A percentile compares a stretch with the other conserved stretches of the same genome.
These are phyloP conservation scores for Ceratonia siliqua DNA, from an alignment of 306 rosid genomes.

Conservation along the genomic window DNA sequence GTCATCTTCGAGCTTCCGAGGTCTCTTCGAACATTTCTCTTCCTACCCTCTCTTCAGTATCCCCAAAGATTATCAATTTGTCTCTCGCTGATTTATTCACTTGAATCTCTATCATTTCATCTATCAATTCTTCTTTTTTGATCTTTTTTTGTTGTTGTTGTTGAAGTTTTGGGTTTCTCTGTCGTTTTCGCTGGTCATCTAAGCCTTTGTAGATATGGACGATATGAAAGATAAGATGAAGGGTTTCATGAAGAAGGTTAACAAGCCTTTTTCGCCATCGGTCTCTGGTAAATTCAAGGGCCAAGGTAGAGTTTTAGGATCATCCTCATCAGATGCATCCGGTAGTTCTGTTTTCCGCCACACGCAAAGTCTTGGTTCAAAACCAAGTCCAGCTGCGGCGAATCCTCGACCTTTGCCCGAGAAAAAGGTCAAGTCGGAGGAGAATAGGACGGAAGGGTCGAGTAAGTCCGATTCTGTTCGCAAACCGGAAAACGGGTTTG, in stretches of 20 bases:
- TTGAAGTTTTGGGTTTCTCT: not conserved
- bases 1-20: too few relatives aligned
- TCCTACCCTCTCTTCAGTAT: not conserved
- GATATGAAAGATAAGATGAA: conserved; percentile 88
- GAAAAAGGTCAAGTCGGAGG: conserved; percentile 25
- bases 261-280: conserved; percentile 58
- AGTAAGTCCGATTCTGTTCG: conserved; percentile 35
- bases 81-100: not conserved
- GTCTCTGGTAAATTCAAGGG: conserved; percentile 88
- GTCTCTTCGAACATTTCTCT: too few relatives aligned
- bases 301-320: conserved; percentile 90
- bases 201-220: conserved; percentile 43
- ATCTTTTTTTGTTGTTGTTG: not conserved
- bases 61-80: not conserved
- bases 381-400: conserved; percentile 37
- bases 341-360: conserved; percentile 39
- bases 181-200: not conserved
- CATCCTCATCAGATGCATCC: conserved; percentile 46
- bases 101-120: not conserved
- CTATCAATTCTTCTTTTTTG: not conserved
- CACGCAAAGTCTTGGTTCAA: conserved; percentile 37
- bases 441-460: conserved; percentile 15
- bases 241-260: conserved; percentile 87
- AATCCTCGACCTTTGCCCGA: conserved; percentile 42
- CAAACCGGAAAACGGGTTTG: conserved; percentile 56